Conservation (phyloP, 352 stramenopile species). For the Globisporangium orthogonon region DNA sequence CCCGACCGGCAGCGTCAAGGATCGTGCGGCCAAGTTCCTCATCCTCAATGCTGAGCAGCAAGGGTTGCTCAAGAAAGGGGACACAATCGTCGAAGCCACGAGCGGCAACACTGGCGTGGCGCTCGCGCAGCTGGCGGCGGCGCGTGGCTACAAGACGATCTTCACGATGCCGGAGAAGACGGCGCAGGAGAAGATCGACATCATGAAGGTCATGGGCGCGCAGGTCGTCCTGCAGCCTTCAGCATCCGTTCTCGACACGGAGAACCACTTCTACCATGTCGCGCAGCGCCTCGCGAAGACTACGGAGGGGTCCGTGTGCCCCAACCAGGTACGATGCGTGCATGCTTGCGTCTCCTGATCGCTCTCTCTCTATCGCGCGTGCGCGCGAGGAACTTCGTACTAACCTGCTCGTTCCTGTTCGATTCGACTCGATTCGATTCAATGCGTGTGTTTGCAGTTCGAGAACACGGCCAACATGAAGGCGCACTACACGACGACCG, state of each 20-base stretch:
- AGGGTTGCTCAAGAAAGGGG: constrained; percentile 69
- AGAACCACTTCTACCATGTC: constrained; percentile 76
- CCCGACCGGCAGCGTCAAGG: constrained; percentile 92
- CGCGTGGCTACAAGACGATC: constrained; percentile 78
- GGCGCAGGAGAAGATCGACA: constrained; percentile 65
- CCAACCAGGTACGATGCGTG: constrained; percentile 31
- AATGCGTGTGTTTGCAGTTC: constrained; percentile 25
- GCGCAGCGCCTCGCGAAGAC: constrained; percentile 40
- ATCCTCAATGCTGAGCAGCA: constrained; percentile 87
- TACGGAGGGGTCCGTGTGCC: constrained; percentile 33
- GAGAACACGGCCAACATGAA: constrained; percentile 69
- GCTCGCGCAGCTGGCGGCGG: constrained; percentile 83
- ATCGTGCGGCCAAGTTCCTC: constrained; percentile 90
- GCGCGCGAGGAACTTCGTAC: background rate
- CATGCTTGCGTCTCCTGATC: background rate
- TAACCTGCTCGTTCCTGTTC: background rate
- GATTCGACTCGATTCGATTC: too few relatives aligned
- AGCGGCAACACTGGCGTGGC: constrained; percentile 91
- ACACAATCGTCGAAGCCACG: constrained; percentile 77
- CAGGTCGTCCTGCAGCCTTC: constrained; percentile 57
- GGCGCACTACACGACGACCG: constrained; percentile 73
- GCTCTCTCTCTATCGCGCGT: background rate
- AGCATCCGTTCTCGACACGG: constrained; percentile 52
- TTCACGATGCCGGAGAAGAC: constrained; percentile 74
- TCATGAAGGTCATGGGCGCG: constrained; percentile 75